Evolutionary conservation across 306 rosid species (phyloP).

Genomic region (Hippophae gyantsensis): DNA sequence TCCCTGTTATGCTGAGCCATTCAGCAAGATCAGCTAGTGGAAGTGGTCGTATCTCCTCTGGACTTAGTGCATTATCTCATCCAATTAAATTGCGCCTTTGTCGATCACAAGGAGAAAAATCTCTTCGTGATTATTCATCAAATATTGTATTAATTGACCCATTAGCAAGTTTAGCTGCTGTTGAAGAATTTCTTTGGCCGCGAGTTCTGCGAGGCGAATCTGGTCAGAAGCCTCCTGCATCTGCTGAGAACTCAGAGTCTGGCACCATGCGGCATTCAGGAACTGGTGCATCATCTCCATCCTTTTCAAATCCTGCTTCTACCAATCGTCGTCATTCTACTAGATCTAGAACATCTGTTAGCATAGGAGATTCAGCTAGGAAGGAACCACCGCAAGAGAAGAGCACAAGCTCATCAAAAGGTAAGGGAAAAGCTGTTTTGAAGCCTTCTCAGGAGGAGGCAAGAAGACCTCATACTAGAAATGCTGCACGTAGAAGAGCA

Average conservation of each 20-base stretch:
- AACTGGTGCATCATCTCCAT: constrained; percentile 65
- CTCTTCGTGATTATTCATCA: constrained; percentile 84
- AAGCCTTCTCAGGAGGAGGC: constrained; percentile 78
- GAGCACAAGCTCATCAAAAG: constrained; percentile 72
- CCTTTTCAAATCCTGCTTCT: constrained; percentile 52
- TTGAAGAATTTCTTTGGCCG: constrained; percentile 97
- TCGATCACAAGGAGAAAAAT: constrained; percentile 88
- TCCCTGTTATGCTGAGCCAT: constrained; percentile 94
- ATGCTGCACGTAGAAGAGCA: constrained; percentile 76
- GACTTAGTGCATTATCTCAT: constrained; percentile 82
- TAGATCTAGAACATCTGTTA: constrained; percentile 74
- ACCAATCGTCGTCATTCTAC: constrained; percentile 70
- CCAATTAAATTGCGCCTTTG: constrained; percentile 92
- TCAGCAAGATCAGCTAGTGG: constrained; percentile 87
- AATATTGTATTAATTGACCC: constrained; percentile 93
- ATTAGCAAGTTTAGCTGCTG: constrained; percentile 89
- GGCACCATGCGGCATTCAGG: constrained; percentile 55
- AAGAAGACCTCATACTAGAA: constrained; percentile 91
- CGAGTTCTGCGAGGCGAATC: constrained; percentile 85
- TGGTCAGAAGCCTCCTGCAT: constrained; percentile 56
- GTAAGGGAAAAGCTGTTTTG: constrained; percentile 92
- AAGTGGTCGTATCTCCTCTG: constrained; percentile 89
- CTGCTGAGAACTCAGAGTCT: constrained; percentile 73
- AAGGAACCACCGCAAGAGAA: constrained; percentile 69
- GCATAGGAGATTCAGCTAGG: constrained; percentile 55